Evolutionary conservation across 768 basidiomycete genomes (phyloP).

Genomic region (Mycena vitilis): DNA sequence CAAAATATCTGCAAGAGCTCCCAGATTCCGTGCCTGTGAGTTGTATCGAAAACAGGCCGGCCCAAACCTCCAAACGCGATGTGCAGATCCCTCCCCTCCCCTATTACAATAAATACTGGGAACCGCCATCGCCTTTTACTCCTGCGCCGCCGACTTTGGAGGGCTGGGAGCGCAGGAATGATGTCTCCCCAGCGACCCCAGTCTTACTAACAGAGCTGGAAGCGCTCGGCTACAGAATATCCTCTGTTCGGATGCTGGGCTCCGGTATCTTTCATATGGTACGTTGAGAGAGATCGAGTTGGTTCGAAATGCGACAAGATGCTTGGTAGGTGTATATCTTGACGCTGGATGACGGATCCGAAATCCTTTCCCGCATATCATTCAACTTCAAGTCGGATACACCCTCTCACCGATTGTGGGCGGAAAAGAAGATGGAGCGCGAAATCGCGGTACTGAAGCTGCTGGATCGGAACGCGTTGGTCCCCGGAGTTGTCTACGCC

Average conservation of each 20-base stretch:
- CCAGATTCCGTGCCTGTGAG: background rate
- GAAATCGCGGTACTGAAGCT: background rate
- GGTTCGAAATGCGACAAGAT: no score
- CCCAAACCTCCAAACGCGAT: background rate
- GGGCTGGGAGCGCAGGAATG: background rate
- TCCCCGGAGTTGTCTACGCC: background rate
- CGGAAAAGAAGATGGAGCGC: no score
- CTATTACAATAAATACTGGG: background rate
- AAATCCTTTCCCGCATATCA: background rate
- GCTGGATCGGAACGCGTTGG: background rate
- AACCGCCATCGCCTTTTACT: background rate
- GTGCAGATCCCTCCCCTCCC: background rate
- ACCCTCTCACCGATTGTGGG: background rate
- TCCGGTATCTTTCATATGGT: background rate
- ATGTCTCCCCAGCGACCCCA: background rate
- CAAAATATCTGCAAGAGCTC: background rate
- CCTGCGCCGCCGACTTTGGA: background rate
- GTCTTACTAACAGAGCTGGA: background rate
- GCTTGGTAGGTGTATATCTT: background rate
- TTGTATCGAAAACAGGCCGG: background rate
- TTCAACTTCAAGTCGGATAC: background rate
- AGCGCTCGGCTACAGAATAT: background rate
- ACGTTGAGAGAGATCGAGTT: no score
- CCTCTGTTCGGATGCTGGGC: background rate
- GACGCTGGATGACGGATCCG: background rate